These are phyloP conservation scores for Aeminium ludgeri DNA, from an alignment of 495 filamentous ascomycete genomes.

Conservation along the genomic window DNA sequence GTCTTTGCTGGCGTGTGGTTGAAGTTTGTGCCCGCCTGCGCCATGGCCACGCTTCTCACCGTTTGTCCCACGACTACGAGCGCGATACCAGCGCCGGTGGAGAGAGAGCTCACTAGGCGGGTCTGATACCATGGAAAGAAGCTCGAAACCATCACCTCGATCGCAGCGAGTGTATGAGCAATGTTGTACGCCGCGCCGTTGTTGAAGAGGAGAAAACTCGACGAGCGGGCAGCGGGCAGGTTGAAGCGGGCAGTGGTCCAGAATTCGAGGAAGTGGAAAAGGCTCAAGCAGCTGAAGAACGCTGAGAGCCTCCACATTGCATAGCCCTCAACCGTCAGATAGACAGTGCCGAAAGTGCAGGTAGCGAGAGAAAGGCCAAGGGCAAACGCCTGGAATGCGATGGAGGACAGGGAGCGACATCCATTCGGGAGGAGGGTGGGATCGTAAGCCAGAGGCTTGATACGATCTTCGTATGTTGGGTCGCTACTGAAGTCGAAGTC, in stretches of 20 bases:
- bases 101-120: conserved; percentile 19
- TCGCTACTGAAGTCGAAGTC: conserved; percentile 4
- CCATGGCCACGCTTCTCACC: conserved; percentile 64
- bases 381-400: conserved; percentile 55
- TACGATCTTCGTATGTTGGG: neutral
- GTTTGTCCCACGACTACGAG: conserved; percentile 57
- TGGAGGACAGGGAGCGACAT: conserved; percentile 48
- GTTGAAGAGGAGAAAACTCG: conserved; percentile 65
- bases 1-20: conserved; percentile 66
- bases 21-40: conserved; percentile 77
- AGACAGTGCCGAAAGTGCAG: conserved; percentile 27
- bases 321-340: conserved; percentile 26
- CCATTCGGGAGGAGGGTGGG: conserved; percentile 17
- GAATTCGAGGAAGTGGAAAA: conserved; percentile 96
- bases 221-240: conserved; percentile 47
- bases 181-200: conserved; percentile 77
- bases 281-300: conserved; percentile 56
- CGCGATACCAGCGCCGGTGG: conserved; percentile 35
- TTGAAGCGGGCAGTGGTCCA: conserved; percentile 75
- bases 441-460: conserved; percentile 9
- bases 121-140: conserved; percentile 20
- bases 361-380: conserved; percentile 35
- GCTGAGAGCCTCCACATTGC: conserved; percentile 69
- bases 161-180: conserved; percentile 55
- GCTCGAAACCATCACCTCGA: conserved; percentile 53